phyloP scores from a whole-genome alignment of 768 basidiomycete genomes.

The Kwoniella sp. region DNA sequence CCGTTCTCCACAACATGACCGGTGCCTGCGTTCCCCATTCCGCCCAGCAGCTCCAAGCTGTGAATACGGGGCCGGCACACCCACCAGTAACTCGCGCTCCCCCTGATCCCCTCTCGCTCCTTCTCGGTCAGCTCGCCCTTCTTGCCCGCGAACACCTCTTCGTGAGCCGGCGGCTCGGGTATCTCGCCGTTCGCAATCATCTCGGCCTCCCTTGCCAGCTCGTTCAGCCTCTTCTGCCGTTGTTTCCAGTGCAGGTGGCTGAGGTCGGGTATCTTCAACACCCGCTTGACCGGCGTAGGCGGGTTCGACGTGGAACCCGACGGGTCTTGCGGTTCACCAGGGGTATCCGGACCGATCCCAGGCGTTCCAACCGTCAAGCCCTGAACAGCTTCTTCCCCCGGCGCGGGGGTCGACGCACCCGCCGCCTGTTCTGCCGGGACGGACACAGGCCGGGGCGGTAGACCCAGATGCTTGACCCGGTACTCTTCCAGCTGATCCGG shows the following conservation, averaged over 20 bases:
- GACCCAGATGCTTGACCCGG: constrained; percentile 5
- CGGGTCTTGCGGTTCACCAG: too few relatives aligned
- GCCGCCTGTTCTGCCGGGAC: background rate
- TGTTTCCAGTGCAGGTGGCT: constrained; percentile 27
- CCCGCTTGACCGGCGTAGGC: background rate
- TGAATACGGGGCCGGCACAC: too few relatives aligned
- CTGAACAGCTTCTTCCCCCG: too few relatives aligned
- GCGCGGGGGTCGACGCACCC: background rate
- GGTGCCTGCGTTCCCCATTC: too few relatives aligned
- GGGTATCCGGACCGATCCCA: too few relatives aligned
- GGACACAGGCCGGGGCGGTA: constrained; percentile 11
- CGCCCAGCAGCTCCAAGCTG: too few relatives aligned
- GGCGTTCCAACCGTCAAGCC: too few relatives aligned
- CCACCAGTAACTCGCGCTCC: constrained; percentile 42
- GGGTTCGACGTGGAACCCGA: too few relatives aligned
- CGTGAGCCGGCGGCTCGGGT: constrained; percentile 1
- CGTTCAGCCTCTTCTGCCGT: constrained; percentile 13
- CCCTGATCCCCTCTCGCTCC: constrained; percentile 29
- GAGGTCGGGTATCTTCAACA: constrained; percentile 12
- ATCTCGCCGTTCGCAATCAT: constrained; percentile 14
- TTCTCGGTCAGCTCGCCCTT: constrained; percentile 22
- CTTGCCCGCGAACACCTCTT: constrained; percentile 6
- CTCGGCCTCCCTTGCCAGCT: constrained; percentile 13
- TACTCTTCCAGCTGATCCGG: constrained; percentile 24
- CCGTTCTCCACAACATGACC: background rate